These are phyloP conservation scores for Globisporangium okanoganense DNA, from an alignment of 352 stramenopile genomes.

Conservation along the genomic window DNA sequence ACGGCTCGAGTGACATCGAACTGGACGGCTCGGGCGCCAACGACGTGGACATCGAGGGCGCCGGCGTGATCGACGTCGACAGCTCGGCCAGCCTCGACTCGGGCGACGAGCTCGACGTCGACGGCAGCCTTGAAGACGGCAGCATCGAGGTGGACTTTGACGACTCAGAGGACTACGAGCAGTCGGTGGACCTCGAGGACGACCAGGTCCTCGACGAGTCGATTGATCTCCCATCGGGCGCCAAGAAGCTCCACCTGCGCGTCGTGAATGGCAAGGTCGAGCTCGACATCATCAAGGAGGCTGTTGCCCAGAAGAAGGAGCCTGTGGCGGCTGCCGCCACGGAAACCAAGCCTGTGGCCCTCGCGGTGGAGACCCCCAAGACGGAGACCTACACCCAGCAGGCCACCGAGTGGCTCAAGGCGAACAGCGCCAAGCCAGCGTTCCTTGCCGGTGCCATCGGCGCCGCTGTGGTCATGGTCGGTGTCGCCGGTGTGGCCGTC, in stretches of 20 bases:
- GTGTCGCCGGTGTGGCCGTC: conserved; percentile 37
- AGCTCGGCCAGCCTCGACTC: conserved; percentile 24
- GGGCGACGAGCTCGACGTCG: conserved; percentile 26
- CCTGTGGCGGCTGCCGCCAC: neutral
- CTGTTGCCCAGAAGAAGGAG: conserved; percentile 16
- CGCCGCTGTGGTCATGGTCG: conserved; percentile 43
- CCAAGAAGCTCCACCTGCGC: conserved; percentile 42
- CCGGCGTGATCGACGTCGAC: conserved; percentile 22
- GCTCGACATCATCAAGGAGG: conserved; percentile 46
- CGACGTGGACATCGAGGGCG: conserved; percentile 22
- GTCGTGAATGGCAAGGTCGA: conserved; percentile 46
- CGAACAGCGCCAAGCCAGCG: conserved; percentile 30
- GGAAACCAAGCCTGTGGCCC: conserved; percentile 19
- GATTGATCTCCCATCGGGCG: conserved; percentile 44
- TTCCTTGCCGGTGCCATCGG: conserved; percentile 39
- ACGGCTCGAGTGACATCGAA: conserved; percentile 23
- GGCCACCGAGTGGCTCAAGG: conserved; percentile 37
- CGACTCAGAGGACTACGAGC: conserved; percentile 43
- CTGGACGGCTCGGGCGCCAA: conserved; percentile 22
- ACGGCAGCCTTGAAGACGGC: conserved; percentile 29
- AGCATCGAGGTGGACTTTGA: conserved; percentile 36
- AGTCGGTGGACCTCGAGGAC: conserved; percentile 41
- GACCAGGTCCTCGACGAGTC: conserved; percentile 36
- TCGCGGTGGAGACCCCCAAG: conserved; percentile 10
- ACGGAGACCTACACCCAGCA: conserved; percentile 36